Conservation (phyloP, 768 basidiomycete genomes). For the Rhizopogon salebrosus region DNA sequence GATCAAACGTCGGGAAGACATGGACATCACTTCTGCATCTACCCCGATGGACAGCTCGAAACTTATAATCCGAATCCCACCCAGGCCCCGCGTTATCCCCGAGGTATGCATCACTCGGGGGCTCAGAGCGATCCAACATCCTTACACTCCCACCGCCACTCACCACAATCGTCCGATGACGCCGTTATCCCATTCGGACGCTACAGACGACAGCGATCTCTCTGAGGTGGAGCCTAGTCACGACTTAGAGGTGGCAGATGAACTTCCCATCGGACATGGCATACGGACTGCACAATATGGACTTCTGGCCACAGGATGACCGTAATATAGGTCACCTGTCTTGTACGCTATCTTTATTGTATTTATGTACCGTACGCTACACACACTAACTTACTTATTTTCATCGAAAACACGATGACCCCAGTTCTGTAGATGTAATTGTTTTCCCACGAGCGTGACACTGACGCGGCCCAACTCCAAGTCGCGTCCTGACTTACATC, state of each 20-base stretch:
- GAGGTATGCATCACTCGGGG: slow-evolving; percentile 12
- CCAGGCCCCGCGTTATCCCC: not conserved
- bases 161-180: slow-evolving; percentile 16
- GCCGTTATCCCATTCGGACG: slow-evolving; percentile 3
- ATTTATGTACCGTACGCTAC: slow-evolving; percentile 21
- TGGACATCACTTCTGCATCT: not conserved
- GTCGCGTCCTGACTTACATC: not conserved
- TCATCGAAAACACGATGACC: too few species aligned
- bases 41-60: not conserved
- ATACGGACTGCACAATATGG: slow-evolving; percentile 13
- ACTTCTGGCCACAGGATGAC: slow-evolving; percentile 5
- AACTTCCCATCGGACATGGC: slow-evolving; percentile 19
- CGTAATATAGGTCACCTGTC: slow-evolving; percentile 8
- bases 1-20: not conserved
- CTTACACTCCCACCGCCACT: slow-evolving; percentile 18
- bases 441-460: slow-evolving; percentile 19
- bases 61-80: not conserved
- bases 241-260: slow-evolving; percentile 18
- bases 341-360: slow-evolving; percentile 27
- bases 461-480: slow-evolving; percentile 3
- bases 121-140: slow-evolving; percentile 9
- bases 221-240: slow-evolving; percentile 16
- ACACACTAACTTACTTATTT: slow-evolving; percentile 5
- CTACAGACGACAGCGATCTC: slow-evolving; percentile 20
- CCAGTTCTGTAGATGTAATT: too few species aligned